Conservation (phyloP, 2,329 filamentous ascomycete species). For the Sporothrix luriei region DNA sequence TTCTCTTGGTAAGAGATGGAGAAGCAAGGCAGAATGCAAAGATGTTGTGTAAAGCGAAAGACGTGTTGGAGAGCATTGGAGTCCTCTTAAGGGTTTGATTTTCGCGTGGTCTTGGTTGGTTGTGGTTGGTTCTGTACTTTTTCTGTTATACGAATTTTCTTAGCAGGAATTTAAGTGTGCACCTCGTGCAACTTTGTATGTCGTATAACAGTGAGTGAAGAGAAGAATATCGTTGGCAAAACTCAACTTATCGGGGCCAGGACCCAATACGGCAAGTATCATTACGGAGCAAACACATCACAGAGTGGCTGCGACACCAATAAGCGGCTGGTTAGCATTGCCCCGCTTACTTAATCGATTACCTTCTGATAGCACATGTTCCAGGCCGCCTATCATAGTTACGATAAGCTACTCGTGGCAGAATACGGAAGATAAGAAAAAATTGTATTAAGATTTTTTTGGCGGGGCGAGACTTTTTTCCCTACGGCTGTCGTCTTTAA, state of each 20-base stretch:
- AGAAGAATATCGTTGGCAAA: neutral
- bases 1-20: constrained; percentile 67
- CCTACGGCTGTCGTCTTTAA: constrained; percentile 5
- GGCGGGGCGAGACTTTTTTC: constrained; percentile 30
- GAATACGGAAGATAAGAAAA: constrained; percentile 30
- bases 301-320: constrained; percentile 1
- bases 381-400: constrained; percentile 20
- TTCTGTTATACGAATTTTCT: neutral
- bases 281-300: neutral
- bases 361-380: constrained; percentile 10
- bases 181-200: neutral
- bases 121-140: constrained; percentile 2
- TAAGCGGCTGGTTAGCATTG: neutral
- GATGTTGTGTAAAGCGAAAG: no score
- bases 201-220: neutral
- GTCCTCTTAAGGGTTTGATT: neutral
- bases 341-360: constrained; percentile 18
- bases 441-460: constrained; percentile 24
- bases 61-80: no score
- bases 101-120: neutral
- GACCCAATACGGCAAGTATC: neutral
- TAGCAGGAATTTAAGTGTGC: neutral
- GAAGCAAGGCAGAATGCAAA: no score
- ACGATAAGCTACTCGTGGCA: constrained; percentile 31
- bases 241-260: no score